Evolutionary conservation across 108 stramenopile genomes (phyloP), one percentile per base, ranked within the genome.

Genomic region (Conticribra weissflogii): DNA sequence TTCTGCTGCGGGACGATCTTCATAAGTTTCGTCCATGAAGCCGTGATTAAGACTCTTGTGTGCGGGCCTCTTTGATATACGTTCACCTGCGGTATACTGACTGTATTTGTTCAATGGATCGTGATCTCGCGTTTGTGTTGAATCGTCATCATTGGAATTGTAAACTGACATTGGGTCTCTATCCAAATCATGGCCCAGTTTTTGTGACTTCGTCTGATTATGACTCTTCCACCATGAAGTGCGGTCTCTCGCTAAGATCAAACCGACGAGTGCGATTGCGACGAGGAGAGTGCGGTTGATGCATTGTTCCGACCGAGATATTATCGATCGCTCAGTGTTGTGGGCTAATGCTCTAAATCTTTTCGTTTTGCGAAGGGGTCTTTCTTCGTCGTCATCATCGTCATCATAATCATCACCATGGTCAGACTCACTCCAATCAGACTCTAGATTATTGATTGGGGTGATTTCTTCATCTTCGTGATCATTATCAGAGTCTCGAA

Each of bases 1-100:
- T 47, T 66, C 59, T 2, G 58, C 73, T 34, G 25, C 15, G 1
- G 73, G 73, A 19, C 73, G 73, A 60, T 74, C 46, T 49, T 66
- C 64, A 46, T 74, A 74, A 34, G 33, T 59, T 24, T 74, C 65
- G 36, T 74, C 73, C 73, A 66, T 74, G 31, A 74, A 74, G n/a
- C 73, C 73, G 54, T 74, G 73, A 50, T 74, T 51, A 49, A 66
- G 15, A 44, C 62, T 63, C 52, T 74, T 74, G 33, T 66, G 31
- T 8, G 58, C 59, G 5, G 73, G 73, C 17, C 73, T 29, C 30
- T 51, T 57, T 30, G 62, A 64, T 47, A 74, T 74, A 30, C 65
- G 55, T 36, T 74, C 58, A 27, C 73, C 65, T 15, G 73, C 63
- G 1, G 61, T 56, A 31, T 18, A 23, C 36, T 66, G 23, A 0